Evolutionary conservation across 768 basidiomycete species (phyloP).

Genomic region (Naematelia aurantialba): DNA sequence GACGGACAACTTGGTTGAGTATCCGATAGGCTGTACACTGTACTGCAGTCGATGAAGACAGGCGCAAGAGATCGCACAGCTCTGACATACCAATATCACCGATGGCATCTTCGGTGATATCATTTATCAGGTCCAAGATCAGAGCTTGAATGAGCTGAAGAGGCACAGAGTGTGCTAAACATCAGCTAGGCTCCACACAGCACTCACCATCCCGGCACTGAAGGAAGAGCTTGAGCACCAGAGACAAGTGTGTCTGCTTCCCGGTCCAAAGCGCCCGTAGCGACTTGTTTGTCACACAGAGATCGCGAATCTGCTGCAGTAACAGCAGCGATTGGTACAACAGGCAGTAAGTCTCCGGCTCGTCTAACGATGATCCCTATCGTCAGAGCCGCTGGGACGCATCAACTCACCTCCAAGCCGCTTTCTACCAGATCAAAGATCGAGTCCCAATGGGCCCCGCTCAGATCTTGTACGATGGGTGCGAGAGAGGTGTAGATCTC

Average conservation of each 20-base stretch:
- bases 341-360: constrained; percentile 59
- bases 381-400: neutral
- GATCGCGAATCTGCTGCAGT: constrained; percentile 64
- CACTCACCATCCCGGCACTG: constrained; percentile 39
- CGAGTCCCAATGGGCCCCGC: constrained; percentile 87
- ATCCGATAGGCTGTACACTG: constrained; percentile 76
- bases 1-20: constrained; percentile 64
- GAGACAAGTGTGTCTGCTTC: constrained; percentile 56
- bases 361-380: constrained; percentile 54
- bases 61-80: constrained; percentile 69
- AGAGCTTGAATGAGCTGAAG: constrained; percentile 61
- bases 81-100: constrained; percentile 60
- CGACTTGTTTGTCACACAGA: constrained; percentile 67
- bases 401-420: constrained; percentile 69
- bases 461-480: constrained; percentile 80
- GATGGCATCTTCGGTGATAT: constrained; percentile 61
- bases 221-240: constrained; percentile 63
- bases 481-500: constrained; percentile 69
- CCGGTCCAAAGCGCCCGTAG: constrained; percentile 68
- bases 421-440: constrained; percentile 84
- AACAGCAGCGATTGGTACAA: constrained; percentile 70
- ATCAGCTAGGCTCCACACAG: constrained; percentile 4
- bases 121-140: constrained; percentile 65
- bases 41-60: constrained; percentile 61
- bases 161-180: constrained; percentile 55